Evolutionary conservation across 2,329 filamentous ascomycete genomes (phyloP), one percentile per base, ranked within the genome.

Genomic region (Berkeleyomyces rouxiae): DNA sequence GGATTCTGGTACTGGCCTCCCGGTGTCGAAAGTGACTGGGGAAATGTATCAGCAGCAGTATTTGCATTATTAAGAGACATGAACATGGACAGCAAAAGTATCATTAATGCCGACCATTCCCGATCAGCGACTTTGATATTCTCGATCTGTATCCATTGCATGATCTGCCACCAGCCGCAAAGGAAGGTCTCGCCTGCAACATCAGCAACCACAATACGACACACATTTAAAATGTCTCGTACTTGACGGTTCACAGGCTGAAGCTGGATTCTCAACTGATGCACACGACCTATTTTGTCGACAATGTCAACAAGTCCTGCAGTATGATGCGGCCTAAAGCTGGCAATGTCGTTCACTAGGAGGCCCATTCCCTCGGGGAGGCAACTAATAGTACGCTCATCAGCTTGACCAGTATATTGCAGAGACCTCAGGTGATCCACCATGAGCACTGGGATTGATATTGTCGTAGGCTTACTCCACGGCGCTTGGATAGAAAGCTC

Each of bases 401-500:
- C 71, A 62, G 74, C 74, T 51, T 79, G 78, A 16, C 78, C 77
- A 58, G 76, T 73, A 65, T 81, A 82, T 61, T 82, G 81, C 44
- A 87, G 74, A 63, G 78, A 81, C 67, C 81, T 78, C 36, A 79
- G 75, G 66, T 86, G 82, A 63, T 84, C 79, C 31, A 83, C 71
- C 64, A 78, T 78, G 23, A 90, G 74, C 37, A 78, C 67, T 1
- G 86, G 84, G 1, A 90, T 72, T 0, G 79, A 75, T n/a, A 90
- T 74, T 51, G 82, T 83, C n/a, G 84, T 82, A 10, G 87, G 77
- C 61, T 80, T 79, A 63, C 85, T 84, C 87, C 87, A 91, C 0
- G 86, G 87, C 4, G 86, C 86, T 71, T 90, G 87, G 7, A 88
- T 74, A 67, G 84, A 88, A 13, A 92, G 72, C 68, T 87, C 82